phyloP scores from a whole-genome alignment of 2,329 filamentous ascomycete genomes.

The Diplodia corticola region DNA sequence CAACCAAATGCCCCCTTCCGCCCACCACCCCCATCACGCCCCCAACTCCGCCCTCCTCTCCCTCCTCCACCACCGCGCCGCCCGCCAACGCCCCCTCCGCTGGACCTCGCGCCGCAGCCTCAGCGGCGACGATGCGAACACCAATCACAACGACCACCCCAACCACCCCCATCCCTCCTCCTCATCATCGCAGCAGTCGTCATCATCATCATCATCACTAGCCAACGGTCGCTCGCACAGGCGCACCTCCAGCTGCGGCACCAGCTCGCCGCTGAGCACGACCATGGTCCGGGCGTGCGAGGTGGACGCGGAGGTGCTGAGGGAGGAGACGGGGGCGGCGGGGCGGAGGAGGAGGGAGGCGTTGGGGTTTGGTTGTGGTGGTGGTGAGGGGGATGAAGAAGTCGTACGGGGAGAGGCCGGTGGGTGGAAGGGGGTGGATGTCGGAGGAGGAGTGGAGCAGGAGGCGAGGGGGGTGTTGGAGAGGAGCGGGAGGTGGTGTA shows the following conservation, averaged over 20 bases:
- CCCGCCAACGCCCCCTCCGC: slow-evolving; percentile 2
- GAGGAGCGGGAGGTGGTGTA: slow-evolving; percentile 21
- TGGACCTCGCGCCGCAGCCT: background rate
- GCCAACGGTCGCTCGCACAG: no score
- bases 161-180: no score
- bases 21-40: background rate
- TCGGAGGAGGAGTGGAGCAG: slow-evolving; percentile 16
- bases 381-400: background rate
- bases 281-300: slow-evolving; percentile 15
- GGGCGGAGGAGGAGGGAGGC: slow-evolving; percentile 14
- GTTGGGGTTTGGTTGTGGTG: no score
- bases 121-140: background rate
- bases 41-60: background rate
- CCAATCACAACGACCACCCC: background rate
- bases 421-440: slow-evolving; percentile 29
- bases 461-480: slow-evolving; percentile 19
- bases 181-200: no score
- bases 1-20: background rate
- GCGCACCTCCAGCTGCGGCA: background rate
- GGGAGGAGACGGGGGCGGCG: slow-evolving; percentile 24
- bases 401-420: slow-evolving; percentile 29
- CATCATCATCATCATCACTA: background rate
- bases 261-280: slow-evolving; percentile 11
- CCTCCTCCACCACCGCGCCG: slow-evolving; percentile 12
- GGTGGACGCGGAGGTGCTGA: slow-evolving; percentile 7